Evolutionary conservation across 345 rosid species (phyloP).

Genomic region (Cardamine occulta): DNA sequence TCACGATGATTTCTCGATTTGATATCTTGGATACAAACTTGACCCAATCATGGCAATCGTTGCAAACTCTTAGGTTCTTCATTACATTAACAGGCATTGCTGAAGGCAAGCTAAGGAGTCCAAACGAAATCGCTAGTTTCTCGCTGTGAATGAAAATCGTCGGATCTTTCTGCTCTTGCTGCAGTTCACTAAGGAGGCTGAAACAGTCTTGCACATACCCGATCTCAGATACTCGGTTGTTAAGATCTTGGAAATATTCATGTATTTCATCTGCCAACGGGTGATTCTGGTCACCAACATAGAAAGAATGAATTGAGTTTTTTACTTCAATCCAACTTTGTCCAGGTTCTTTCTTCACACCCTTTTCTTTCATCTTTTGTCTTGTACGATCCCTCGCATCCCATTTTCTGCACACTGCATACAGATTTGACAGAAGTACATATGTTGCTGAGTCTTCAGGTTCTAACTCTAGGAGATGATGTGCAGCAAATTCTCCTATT

Average conservation of each 20-base stretch:
- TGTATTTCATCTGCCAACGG: slow-evolving; percentile 66
- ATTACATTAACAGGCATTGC: slow-evolving; percentile 69
- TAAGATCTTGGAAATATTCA: slow-evolving; percentile 56
- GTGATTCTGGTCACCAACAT: slow-evolving; percentile 70
- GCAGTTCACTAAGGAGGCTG: slow-evolving; percentile 63
- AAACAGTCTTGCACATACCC: slow-evolving; percentile 65
- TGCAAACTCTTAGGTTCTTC: slow-evolving; percentile 85
- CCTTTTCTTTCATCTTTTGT: slow-evolving; percentile 77
- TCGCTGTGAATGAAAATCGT: slow-evolving; percentile 67
- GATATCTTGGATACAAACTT: slow-evolving; percentile 77
- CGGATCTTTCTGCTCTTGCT: slow-evolving; percentile 63
- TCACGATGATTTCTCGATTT: slow-evolving; percentile 63
- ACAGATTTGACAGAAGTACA: slow-evolving; percentile 80
- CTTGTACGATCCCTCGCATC: slow-evolving; percentile 65
- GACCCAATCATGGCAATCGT: slow-evolving; percentile 83
- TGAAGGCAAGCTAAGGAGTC: slow-evolving; percentile 69
- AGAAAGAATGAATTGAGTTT: slow-evolving; percentile 70
- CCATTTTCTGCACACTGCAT: slow-evolving; percentile 71
- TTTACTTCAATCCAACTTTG: slow-evolving; percentile 92
- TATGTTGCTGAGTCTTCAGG: slow-evolving; percentile 87
- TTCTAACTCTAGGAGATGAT: slow-evolving; percentile 70
- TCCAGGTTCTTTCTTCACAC: slow-evolving; percentile 92
- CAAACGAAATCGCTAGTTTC: slow-evolving; percentile 79
- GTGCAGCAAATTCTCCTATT: slow-evolving; percentile 75
- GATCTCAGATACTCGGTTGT: slow-evolving; percentile 55